These are phyloP conservation scores for Teratosphaeria pseudoeucalypti DNA, from an alignment of 2,329 filamentous ascomycete species.

Conservation along the genomic window DNA sequence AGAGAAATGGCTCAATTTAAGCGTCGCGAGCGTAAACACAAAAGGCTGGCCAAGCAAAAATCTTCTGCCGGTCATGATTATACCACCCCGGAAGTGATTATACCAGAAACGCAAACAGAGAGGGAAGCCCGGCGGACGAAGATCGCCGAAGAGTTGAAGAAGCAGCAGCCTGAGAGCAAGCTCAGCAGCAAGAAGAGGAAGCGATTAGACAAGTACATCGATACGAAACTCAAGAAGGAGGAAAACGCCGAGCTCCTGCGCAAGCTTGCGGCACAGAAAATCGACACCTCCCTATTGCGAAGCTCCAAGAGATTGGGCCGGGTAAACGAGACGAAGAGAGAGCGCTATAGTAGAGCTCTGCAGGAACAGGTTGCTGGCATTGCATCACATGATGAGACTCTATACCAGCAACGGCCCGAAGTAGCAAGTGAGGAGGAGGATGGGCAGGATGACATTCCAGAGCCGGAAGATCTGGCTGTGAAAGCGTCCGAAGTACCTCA, in stretches of 20 bases:
- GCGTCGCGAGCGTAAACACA: slow-evolving; percentile 50
- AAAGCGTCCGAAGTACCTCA: background rate
- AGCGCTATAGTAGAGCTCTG: slow-evolving; percentile 51
- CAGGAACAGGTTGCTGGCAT: slow-evolving; percentile 53
- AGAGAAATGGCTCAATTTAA: slow-evolving; percentile 28
- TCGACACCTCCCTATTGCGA: slow-evolving; percentile 71
- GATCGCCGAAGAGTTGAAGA: slow-evolving; percentile 46
- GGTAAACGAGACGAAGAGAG: slow-evolving; percentile 58
- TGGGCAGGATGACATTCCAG: slow-evolving; percentile 1
- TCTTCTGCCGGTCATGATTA: slow-evolving; percentile 36
- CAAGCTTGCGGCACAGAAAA: slow-evolving; percentile 66
- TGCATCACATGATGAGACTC: slow-evolving; percentile 43
- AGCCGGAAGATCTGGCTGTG: background rate
- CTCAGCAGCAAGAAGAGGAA: slow-evolving; percentile 57
- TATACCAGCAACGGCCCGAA: slow-evolving; percentile 37
- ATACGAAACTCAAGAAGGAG: slow-evolving; percentile 89
- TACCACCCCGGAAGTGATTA: slow-evolving; percentile 41
- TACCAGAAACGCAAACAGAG: slow-evolving; percentile 41
- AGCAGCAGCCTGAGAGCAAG: slow-evolving; percentile 42
- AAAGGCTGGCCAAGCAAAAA: slow-evolving; percentile 53
- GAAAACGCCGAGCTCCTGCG: slow-evolving; percentile 77
- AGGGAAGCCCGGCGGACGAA: slow-evolving; percentile 42
- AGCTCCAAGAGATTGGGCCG: slow-evolving; percentile 71
- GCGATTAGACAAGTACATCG: slow-evolving; percentile 60
- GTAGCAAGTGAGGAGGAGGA: slow-evolving; percentile 6